Evolutionary conservation across 2,329 filamentous ascomycete genomes (phyloP).

Genomic region (Ophiocordyceps robertsii): DNA sequence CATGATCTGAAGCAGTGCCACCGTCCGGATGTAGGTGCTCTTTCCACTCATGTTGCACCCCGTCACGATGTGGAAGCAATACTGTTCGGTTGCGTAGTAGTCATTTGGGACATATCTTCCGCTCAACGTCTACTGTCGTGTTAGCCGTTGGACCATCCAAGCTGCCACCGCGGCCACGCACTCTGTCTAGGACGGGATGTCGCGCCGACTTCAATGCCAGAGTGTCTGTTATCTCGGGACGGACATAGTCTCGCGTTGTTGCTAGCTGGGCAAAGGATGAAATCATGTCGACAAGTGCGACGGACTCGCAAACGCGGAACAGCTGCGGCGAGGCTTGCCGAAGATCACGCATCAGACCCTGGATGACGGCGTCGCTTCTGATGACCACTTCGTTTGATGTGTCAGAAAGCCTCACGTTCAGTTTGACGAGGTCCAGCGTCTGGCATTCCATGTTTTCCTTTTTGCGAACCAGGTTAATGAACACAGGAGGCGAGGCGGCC

Average conservation of each 20-base stretch:
- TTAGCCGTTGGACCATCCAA: slow-evolving; percentile 2
- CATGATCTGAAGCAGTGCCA: slow-evolving; percentile 82
- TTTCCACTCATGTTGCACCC: slow-evolving; percentile 98
- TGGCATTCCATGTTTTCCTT: slow-evolving; percentile 76
- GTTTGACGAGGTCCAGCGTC: slow-evolving; percentile 70
- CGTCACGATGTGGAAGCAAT: slow-evolving; percentile 83
- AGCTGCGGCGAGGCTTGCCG: slow-evolving; percentile 56
- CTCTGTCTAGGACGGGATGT: slow-evolving; percentile 68
- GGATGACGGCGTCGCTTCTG: slow-evolving; percentile 67
- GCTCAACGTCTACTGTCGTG: slow-evolving; percentile 35
- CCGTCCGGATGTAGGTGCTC: slow-evolving; percentile 80
- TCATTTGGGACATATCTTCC: slow-evolving; percentile 77
- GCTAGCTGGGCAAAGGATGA: slow-evolving; percentile 62
- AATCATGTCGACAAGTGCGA: slow-evolving; percentile 81
- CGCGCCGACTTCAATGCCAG: slow-evolving; percentile 62
- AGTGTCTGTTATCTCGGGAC: slow-evolving; percentile 54
- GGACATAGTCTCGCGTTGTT: slow-evolving; percentile 43
- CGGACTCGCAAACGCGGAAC: slow-evolving; percentile 74
- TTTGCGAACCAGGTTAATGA: slow-evolving; percentile 65
- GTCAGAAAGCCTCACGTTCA: slow-evolving; percentile 64
- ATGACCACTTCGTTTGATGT: slow-evolving; percentile 73
- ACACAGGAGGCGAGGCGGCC: slow-evolving; percentile 45
- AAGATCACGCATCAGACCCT: slow-evolving; percentile 59
- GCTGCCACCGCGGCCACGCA: slow-evolving; percentile 8
- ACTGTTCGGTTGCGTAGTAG: slow-evolving; percentile 67